Evolutionary conservation across 352 stramenopile species (phyloP).

Genomic region (Hyaloperonospora arabidopsidis): DNA sequence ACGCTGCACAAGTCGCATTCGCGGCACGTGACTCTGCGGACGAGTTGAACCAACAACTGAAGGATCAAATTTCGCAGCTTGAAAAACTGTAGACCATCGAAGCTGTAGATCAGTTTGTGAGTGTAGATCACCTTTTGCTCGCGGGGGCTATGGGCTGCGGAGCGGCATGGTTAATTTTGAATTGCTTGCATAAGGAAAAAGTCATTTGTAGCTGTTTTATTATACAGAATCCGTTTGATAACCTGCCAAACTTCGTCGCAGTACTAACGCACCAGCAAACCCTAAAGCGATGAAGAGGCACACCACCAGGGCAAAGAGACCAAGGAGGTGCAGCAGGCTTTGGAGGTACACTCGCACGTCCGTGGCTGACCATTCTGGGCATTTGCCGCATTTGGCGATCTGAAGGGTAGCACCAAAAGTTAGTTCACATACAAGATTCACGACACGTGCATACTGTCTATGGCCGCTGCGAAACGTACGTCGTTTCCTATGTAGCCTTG

Average conservation of each 20-base stretch:
- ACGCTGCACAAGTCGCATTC: constrained; percentile 63
- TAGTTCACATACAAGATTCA: too few relatives aligned
- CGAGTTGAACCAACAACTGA: constrained; percentile 35
- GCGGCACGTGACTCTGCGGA: constrained; percentile 56
- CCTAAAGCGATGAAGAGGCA: constrained; percentile 74
- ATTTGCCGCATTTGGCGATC: constrained; percentile 66
- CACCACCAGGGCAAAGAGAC: constrained; percentile 56
- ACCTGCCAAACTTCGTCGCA: constrained; percentile 61
- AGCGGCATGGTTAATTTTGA: constrained; percentile 29
- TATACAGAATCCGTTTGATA: constrained; percentile 85
- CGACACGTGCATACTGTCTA: not conserved
- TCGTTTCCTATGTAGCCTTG: constrained; percentile 58
- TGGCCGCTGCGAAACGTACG: constrained; percentile 27
- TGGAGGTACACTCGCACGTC: constrained; percentile 67
- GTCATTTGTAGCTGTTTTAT: not conserved
- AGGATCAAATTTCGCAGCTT: constrained; percentile 34
- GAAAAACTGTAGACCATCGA: constrained; percentile 17
- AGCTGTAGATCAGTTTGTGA: constrained; percentile 11
- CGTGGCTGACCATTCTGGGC: constrained; percentile 61
- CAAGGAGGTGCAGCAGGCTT: constrained; percentile 54
- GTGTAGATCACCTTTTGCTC: constrained; percentile 15
- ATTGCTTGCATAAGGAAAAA: constrained; percentile 20
- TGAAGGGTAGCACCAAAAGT: constrained; percentile 13
- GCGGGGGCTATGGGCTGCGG: too few relatives aligned
- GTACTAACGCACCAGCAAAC: constrained; percentile 54